These are phyloP conservation scores for Mycena rosella DNA, from an alignment of 768 basidiomycete species.

Conservation along the genomic window DNA sequence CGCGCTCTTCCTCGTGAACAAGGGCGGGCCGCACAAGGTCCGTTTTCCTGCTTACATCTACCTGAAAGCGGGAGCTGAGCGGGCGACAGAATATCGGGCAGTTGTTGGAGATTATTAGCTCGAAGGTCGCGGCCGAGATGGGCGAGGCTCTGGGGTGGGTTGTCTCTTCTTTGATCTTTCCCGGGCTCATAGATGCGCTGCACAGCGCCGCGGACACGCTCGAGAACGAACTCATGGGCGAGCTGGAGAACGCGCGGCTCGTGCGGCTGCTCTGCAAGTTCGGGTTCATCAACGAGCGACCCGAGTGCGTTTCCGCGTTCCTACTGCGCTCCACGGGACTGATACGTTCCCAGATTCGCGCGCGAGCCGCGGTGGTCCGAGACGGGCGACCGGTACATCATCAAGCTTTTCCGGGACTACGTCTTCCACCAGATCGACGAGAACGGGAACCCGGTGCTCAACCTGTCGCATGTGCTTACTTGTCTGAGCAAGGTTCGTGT, in stretches of 20 bases:
- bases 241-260: conserved; percentile 94
- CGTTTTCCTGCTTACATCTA: conserved; percentile 15
- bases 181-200: background rate
- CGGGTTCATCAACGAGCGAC: conserved; percentile 99
- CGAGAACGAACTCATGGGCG: conserved; percentile 86
- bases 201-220: conserved; percentile 82
- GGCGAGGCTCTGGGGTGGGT: conserved; percentile 83
- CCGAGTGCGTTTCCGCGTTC: conserved; percentile 75
- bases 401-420: conserved; percentile 98
- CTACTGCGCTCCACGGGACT: too few species aligned
- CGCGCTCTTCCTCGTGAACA: conserved; percentile 81
- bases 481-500: conserved; percentile 87
- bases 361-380: conserved; percentile 98
- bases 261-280: conserved; percentile 93
- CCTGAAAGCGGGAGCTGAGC: conserved; percentile 19
- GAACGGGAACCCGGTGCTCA: conserved; percentile 88
- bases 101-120: conserved; percentile 83
- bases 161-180: background rate
- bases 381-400: conserved; percentile 96
- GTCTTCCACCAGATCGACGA: conserved; percentile 99
- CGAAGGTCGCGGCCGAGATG: conserved; percentile 80
- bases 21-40: conserved; percentile 76
- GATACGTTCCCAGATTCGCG: conserved; percentile 76
- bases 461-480: conserved; percentile 90
- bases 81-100: conserved; percentile 76